Percentiles rank a stretch among this genome's conserved stretches.
Evolutionary conservation across 495 filamentous ascomycete genomes (phyloP).

Genomic region (Pyrenula massariospora): DNA sequence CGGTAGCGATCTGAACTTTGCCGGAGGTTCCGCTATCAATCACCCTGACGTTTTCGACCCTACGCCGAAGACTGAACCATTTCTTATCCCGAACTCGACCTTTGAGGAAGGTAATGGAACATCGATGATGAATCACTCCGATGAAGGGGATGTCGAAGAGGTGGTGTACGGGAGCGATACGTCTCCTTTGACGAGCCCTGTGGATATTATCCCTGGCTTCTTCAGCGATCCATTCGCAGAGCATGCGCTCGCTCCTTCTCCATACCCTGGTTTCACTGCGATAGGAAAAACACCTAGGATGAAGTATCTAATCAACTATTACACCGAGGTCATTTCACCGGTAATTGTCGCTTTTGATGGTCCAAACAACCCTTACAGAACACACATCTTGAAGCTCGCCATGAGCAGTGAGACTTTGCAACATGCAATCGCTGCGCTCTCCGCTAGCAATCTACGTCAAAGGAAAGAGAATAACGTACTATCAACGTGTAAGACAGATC

Average conservation of each 20-base stretch:
- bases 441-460: constrained; percentile 67
- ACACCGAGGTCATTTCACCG: constrained; percentile 81
- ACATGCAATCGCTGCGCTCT: constrained; percentile 83
- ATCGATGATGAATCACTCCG: not conserved
- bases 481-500: constrained; percentile 30
- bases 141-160: not conserved
- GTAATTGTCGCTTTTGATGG: constrained; percentile 86
- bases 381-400: constrained; percentile 70
- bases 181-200: not conserved
- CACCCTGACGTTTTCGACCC: not conserved
- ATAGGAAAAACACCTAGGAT: constrained; percentile 44
- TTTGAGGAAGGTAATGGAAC: not conserved
- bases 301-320: constrained; percentile 46
- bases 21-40: not conserved
- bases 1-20: not conserved
- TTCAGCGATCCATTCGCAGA: not conserved
- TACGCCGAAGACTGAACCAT: not conserved
- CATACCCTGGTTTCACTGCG: constrained; percentile 29
- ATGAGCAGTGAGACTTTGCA: constrained; percentile 70
- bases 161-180: not conserved
- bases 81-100: not conserved
- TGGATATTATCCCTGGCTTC: not conserved
- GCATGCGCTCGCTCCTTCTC: constrained; percentile 5
- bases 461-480: constrained; percentile 28
- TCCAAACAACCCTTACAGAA: constrained; percentile 72